Evolutionary conservation across 2,329 filamentous ascomycete genomes (phyloP).

Genomic region (Boeremia lycopersici): DNA sequence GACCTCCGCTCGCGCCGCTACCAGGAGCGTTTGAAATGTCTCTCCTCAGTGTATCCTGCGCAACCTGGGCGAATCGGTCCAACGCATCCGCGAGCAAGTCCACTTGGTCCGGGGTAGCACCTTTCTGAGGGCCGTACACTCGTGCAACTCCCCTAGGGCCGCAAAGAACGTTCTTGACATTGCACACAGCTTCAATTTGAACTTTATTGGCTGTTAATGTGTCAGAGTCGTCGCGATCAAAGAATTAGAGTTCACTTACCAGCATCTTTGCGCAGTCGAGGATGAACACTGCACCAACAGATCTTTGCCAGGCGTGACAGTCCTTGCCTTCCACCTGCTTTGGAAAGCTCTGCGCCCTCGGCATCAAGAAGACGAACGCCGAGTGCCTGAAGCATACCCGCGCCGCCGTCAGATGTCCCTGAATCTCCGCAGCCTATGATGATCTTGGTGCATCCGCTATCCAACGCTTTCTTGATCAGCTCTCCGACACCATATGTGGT

Average conservation of each 20-base stretch:
- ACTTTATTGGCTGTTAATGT: constrained; percentile 31
- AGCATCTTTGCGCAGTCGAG: constrained; percentile 38
- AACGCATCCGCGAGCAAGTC: constrained; percentile 52
- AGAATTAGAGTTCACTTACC: constrained; percentile 18
- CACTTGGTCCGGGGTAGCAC: constrained; percentile 53
- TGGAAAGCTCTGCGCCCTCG: constrained; percentile 47
- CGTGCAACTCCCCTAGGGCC: constrained; percentile 57
- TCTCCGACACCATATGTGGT: constrained; percentile 61
- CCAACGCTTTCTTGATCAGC: constrained; percentile 54
- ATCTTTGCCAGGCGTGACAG: constrained; percentile 48
- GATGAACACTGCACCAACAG: constrained; percentile 50
- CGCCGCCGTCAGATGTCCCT: constrained; percentile 60
- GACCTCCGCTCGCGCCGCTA: constrained; percentile 59
- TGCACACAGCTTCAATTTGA: constrained; percentile 58
- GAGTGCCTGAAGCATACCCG: constrained; percentile 61
- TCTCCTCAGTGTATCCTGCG: constrained; percentile 42
- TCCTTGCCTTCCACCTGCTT: constrained; percentile 50
- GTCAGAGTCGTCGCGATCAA: constrained; percentile 5
- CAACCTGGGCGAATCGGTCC: constrained; percentile 50
- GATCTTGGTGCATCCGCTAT: constrained; percentile 54
- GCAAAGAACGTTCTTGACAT: constrained; percentile 59
- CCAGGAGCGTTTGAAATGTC: constrained; percentile 52
- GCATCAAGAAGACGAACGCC: constrained; percentile 53
- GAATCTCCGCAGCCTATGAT: constrained; percentile 62
- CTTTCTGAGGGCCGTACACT: constrained; percentile 60